A percentile compares a stretch with the other conserved stretches of the same genome.
phyloP scores from a whole-genome alignment of 1,284 basidiomycete species.

The Cutaneotrichosporon cavernicola region DNA sequence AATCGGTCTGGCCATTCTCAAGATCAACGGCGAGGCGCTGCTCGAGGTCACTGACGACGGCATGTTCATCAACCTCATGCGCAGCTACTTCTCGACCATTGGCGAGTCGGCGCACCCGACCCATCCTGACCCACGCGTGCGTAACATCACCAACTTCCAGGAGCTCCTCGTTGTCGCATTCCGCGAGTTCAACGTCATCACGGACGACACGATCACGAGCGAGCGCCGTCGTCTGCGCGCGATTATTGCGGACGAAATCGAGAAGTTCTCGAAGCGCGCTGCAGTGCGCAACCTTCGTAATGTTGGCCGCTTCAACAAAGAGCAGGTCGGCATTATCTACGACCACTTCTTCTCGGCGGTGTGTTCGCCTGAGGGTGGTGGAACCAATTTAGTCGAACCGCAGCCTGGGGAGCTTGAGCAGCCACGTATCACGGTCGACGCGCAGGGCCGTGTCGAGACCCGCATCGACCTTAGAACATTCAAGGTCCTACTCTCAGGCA shows the following conservation, averaged over 20 bases:
- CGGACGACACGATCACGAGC: slow-evolving; percentile 86
- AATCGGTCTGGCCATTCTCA: slow-evolving; percentile 75
- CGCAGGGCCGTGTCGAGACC: slow-evolving; percentile 76
- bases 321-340: slow-evolving; percentile 84
- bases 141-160: slow-evolving; percentile 96
- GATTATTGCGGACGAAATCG: slow-evolving; percentile 90
- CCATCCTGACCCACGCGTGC: slow-evolving; percentile 81
- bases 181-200: slow-evolving; percentile 95
- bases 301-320: slow-evolving; percentile 79
- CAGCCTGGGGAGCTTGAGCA: slow-evolving; percentile 42
- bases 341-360: slow-evolving; percentile 87
- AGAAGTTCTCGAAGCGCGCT: slow-evolving; percentile 92
- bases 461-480: slow-evolving; percentile 85
- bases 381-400: slow-evolving; percentile 18
- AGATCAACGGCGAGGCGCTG: slow-evolving; percentile 94
- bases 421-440: slow-evolving; percentile 48
- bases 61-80: slow-evolving; percentile 91
- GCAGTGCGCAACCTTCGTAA: slow-evolving; percentile 85
- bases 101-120: slow-evolving; percentile 93
- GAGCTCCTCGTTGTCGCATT: slow-evolving; percentile 94
- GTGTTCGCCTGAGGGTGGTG: slow-evolving; percentile 56
- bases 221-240: slow-evolving; percentile 84
- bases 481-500: slow-evolving; percentile 81
- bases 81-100: slow-evolving; percentile 88
- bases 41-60: slow-evolving; percentile 97